Evolutionary conservation across 768 basidiomycete genomes (phyloP), one percentile per base, ranked within the genome.

Genomic region (Macrocybe gigantea): DNA sequence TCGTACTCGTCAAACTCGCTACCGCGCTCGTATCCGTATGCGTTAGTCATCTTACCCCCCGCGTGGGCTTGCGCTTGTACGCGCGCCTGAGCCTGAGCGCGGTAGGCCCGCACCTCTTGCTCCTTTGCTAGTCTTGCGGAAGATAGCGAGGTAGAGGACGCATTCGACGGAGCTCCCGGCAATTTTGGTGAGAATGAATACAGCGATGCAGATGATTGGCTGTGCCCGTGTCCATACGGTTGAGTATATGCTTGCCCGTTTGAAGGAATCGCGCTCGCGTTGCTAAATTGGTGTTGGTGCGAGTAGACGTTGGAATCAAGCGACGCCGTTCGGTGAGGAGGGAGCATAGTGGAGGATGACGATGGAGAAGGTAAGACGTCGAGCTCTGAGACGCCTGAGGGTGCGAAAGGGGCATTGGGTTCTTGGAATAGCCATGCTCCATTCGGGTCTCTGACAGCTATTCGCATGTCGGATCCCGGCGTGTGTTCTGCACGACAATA

Each of bases 391-490:
- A 71, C 63, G 4, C 71, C 70, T 7, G 53, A 38, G 2, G 74
- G 73, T 30, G 64, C 63, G 54, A 73, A 72, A 1, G 71, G 66
- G 3, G 64, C 62, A 12, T 64, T 60, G 1, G 73, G 66, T 38
- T 74, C 68, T 10, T 69, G 61, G 52, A 81, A 80, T 39, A 73
- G 67, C 80, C 79, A 82, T 45, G 71, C 74, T 14, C 80, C 79
- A 50, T 80, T 77, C 7, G 72, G 62, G 38, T 74, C 67, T 41
- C 78, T 72, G 38, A 65, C 60, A 1, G 79, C 79, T 35, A 80
- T 74, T 14, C 79, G 79, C 80, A 82, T 81, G 58, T 76, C 73
- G 48, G 65, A 59, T 9, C 79, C 79, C 0, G 79, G 78, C 13
- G 60, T 70, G 53, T 77, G 77, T 33, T 68, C 80, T 81, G 31